These are phyloP conservation scores for Camelina laxa DNA, from an alignment of 345 rosid species.

Conservation along the genomic window DNA sequence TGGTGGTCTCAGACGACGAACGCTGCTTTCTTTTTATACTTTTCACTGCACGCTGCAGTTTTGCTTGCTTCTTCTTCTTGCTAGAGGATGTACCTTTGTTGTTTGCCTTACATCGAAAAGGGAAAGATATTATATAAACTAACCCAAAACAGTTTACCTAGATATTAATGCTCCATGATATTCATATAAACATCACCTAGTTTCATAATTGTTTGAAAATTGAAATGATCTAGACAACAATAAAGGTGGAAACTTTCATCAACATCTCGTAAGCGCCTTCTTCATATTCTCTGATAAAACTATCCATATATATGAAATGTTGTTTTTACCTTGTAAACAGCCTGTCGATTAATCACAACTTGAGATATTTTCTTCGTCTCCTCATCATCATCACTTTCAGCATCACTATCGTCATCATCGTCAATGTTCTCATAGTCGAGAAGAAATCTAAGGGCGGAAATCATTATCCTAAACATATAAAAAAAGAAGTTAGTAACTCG, in stretches of 20 bases:
- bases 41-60: conserved; percentile 75
- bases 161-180: not conserved
- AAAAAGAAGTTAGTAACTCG: not conserved
- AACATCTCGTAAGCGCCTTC: not conserved
- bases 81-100: conserved; percentile 83
- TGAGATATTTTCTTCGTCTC: conserved; percentile 50
- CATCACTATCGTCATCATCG: conserved; percentile 71
- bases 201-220: not conserved
- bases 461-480: conserved; percentile 70
- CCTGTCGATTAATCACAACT: conserved; percentile 63
- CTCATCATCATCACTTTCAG: conserved; percentile 77
- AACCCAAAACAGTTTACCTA: conserved; percentile 5
- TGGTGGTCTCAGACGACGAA: conserved; percentile 54
- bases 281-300: not conserved
- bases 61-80: conserved; percentile 98
- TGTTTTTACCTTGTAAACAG: conserved; percentile 75
- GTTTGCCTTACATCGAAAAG: conserved; percentile 59
- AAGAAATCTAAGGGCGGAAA: conserved; percentile 77
- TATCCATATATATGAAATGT: not conserved
- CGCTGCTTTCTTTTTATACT: conserved; percentile 88
- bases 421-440: conserved; percentile 89
- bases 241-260: conserved; percentile 2
- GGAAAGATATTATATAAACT: conserved; percentile 1
- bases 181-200: conserved; percentile 14
- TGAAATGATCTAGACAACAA: not conserved